These are phyloP conservation scores for Colletotrichum higginsianum DNA, from an alignment of 2,329 filamentous ascomycete genomes.

Conservation along the genomic window DNA sequence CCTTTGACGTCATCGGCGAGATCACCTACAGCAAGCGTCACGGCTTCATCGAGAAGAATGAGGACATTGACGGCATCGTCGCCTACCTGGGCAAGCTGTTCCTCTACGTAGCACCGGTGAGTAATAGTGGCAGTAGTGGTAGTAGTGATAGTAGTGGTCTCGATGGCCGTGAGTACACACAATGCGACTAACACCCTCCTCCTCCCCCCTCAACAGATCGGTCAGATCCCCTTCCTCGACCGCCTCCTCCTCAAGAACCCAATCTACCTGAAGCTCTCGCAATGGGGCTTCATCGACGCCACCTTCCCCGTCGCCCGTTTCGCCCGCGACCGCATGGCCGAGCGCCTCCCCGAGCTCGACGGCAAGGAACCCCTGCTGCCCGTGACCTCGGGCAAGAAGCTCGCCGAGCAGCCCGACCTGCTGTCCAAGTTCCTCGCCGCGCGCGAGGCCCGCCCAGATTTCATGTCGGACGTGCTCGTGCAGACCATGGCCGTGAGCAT, in stretches of 20 bases:
- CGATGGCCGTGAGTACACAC: too few relatives aligned
- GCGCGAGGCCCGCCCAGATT: constrained; percentile 75
- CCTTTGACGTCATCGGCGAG: constrained; percentile 86
- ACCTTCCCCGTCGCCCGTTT: constrained; percentile 83
- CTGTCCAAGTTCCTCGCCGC: constrained; percentile 82
- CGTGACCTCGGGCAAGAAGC: constrained; percentile 53
- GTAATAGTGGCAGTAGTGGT: constrained; percentile 45
- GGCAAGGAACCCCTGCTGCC: constrained; percentile 56
- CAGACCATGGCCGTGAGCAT: constrained; percentile 81
- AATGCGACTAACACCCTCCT: background rate
- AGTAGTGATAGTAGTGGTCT: too few relatives aligned
- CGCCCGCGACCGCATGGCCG: constrained; percentile 76
- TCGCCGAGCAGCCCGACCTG: constrained; percentile 68
- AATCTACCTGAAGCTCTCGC: constrained; percentile 76
- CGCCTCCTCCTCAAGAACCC: constrained; percentile 82
- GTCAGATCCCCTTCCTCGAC: constrained; percentile 82
- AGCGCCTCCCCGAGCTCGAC: constrained; percentile 68
- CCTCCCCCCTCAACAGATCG: constrained; percentile 62
- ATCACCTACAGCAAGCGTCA: constrained; percentile 83
- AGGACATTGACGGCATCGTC: constrained; percentile 83
- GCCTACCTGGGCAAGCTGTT: constrained; percentile 75
- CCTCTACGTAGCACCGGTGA: constrained; percentile 79
- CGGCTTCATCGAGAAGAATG: constrained; percentile 81
- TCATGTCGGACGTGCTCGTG: constrained; percentile 80
- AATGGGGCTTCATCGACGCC: constrained; percentile 76